phyloP scores from a whole-genome alignment of 2,329 filamentous ascomycete genomes.

The Pleoardoris graminearum region DNA sequence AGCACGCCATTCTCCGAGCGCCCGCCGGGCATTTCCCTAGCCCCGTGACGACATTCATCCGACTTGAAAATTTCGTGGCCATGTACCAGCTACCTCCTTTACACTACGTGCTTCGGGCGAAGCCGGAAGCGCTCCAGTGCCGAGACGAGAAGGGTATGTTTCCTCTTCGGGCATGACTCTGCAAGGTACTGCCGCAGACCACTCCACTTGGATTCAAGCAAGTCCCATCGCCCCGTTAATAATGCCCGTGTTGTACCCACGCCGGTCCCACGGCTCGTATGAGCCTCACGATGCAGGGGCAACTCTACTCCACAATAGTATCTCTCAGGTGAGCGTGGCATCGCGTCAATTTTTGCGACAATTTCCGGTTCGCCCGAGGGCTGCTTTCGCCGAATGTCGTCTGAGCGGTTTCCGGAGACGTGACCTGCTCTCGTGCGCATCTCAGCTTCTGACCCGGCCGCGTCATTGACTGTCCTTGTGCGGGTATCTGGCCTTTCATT shows the following conservation, averaged over 20 bases:
- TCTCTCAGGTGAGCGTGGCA: neutral
- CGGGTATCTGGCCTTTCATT: neutral
- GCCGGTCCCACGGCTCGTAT: neutral
- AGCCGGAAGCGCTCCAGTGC: conserved; percentile 19
- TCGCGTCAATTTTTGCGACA: neutral
- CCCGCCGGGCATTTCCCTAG: conserved; percentile 13
- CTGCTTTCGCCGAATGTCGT: neutral
- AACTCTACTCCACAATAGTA: neutral
- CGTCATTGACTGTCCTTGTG: neutral
- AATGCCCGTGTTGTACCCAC: neutral
- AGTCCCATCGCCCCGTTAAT: conserved; percentile 1
- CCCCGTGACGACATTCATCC: neutral
- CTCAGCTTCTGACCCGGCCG: neutral
- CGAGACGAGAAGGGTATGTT: neutral
- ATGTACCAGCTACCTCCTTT: conserved; percentile 15
- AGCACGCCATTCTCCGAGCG: conserved; percentile 18
- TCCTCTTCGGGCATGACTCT: conserved; percentile 5
- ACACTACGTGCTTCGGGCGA: conserved; percentile 28
- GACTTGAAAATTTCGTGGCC: conserved; percentile 23
- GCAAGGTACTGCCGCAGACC: conserved; percentile 14
- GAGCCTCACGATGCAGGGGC: conserved; percentile 5
- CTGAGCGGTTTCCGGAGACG: neutral
- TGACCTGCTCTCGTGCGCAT: neutral
- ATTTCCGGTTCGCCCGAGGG: neutral
- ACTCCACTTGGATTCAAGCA: conserved; percentile 3